Conservation (phyloP, 257 asterid genomes). For the Lycium ferocissimum region DNA sequence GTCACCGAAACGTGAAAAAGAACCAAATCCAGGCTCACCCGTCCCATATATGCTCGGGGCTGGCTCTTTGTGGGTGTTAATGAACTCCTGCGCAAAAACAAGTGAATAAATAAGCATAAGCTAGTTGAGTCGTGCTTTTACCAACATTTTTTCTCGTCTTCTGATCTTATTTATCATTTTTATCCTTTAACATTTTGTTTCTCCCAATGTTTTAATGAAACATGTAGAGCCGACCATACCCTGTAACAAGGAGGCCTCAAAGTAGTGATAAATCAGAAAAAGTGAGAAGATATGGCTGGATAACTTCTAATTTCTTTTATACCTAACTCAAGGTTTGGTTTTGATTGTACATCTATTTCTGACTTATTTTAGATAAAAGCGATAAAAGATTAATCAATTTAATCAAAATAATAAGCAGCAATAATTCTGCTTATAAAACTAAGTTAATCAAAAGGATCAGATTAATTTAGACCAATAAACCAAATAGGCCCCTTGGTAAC, state of each 20-base stretch:
- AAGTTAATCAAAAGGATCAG: neutral
- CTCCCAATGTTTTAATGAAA: neutral
- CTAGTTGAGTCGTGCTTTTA: neutral
- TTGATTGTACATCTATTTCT: neutral
- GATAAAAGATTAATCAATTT: neutral
- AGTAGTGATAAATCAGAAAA: neutral
- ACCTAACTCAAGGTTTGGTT: neutral
- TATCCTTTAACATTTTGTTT: neutral
- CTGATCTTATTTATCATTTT: neutral
- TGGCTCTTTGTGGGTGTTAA: constrained; percentile 30
- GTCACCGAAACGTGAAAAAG: constrained; percentile 31
- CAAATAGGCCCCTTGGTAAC: neutral
- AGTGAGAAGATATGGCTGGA: neutral
- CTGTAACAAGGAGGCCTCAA: neutral
- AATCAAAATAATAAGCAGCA: neutral
- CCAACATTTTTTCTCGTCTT: neutral
- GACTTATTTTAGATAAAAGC: neutral
- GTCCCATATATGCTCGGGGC: constrained; percentile 30
- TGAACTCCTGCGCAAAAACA: constrained; percentile 33
- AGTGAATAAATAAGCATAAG: neutral
- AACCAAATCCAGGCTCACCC: constrained; percentile 22
- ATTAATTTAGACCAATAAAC: neutral
- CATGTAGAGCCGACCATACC: neutral
- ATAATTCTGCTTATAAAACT: neutral
- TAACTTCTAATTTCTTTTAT: neutral